phyloP scores from a whole-genome alignment of 352 stramenopile genomes.

The Pythium folliculosum region DNA sequence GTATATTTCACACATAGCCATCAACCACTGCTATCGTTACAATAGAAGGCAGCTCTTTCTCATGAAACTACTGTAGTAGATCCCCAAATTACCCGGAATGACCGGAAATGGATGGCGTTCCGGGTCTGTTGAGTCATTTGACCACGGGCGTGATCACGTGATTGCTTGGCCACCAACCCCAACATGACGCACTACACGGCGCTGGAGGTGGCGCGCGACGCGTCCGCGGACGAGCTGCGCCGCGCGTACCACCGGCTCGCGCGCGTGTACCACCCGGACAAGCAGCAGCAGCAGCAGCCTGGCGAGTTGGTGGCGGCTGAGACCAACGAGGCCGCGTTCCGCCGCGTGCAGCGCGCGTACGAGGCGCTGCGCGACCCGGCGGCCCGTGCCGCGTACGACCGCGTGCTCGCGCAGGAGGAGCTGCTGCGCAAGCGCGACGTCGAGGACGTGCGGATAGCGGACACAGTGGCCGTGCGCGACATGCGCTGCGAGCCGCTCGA shows the following conservation, averaged over 20 bases:
- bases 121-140: constrained; percentile 15
- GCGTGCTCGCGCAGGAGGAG: constrained; percentile 39
- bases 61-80: no score
- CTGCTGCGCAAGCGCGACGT: constrained; percentile 38
- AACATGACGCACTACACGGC: constrained; percentile 42
- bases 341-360: constrained; percentile 67
- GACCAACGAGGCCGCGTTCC: constrained; percentile 38
- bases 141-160: constrained; percentile 4
- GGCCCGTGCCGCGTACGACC: constrained; percentile 55
- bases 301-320: no score
- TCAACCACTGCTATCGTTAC: not conserved
- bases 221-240: constrained; percentile 61
- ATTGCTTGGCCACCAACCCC: not conserved
- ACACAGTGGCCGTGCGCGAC: constrained; percentile 47
- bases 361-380: constrained; percentile 56
- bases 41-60: not conserved
- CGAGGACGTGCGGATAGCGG: constrained; percentile 63
- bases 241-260: constrained; percentile 71
- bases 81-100: no score
- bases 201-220: constrained; percentile 45
- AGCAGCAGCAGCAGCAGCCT: constrained; percentile 31
- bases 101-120: constrained; percentile 1
- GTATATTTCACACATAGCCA: not conserved
- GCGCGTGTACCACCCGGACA: constrained; percentile 66
- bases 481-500: constrained; percentile 50